These are phyloP conservation scores for Lolium rigidum DNA, from an alignment of 176 grass and related monocot genomes.

Conservation along the genomic window DNA sequence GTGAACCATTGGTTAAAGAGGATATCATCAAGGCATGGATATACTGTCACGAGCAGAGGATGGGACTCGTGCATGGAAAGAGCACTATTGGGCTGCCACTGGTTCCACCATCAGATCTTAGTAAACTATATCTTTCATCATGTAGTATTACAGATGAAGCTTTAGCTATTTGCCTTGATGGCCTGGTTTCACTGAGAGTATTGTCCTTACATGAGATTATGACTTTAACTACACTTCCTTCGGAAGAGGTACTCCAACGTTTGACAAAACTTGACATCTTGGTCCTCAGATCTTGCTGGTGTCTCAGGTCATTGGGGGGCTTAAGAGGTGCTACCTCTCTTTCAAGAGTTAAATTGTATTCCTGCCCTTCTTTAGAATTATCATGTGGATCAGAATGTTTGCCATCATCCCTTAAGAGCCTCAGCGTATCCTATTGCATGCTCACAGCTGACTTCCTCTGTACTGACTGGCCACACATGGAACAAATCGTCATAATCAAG, in stretches of 20 bases:
- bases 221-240: constrained; percentile 22
- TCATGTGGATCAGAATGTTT: too few relatives aligned
- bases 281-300: rapidly evolving
- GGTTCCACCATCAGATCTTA: neutral
- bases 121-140: rapidly evolving
- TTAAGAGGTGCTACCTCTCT: neutral
- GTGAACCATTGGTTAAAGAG: neutral
- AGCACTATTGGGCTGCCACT: neutral
- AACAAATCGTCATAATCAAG: too few relatives aligned
- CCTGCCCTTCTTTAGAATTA: constrained; percentile 22
- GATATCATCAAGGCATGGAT: constrained; percentile 1
- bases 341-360: rapidly evolving
- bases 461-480: too few relatives aligned
- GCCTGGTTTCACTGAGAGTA: neutral
- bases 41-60: constrained; percentile 5
- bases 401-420: too few relatives aligned
- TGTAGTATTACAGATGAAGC: constrained; percentile 19
- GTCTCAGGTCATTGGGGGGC: neutral
- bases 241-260: constrained; percentile 7
- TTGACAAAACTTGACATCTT: neutral
- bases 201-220: neutral
- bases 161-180: constrained; percentile 5
- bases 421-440: too few relatives aligned
- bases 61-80: neutral
- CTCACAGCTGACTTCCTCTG: too few relatives aligned